phyloP scores from a whole-genome alignment of 805 yeast species.

The Martiniozyma abietophila region DNA sequence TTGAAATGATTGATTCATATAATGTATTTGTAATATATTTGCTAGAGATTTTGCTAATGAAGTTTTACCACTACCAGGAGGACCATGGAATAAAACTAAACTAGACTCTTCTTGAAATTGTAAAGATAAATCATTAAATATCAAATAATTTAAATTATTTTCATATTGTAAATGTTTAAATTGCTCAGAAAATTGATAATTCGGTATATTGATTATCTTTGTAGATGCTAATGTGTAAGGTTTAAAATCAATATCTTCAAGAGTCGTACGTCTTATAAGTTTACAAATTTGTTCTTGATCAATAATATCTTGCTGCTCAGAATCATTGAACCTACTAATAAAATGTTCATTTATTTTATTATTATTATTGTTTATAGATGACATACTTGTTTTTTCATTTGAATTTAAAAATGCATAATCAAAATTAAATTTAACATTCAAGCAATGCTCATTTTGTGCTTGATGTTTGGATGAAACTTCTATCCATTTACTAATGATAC shows the following conservation, averaged over 20 bases:
- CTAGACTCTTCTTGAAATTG: too few relatives aligned
- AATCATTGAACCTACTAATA: too few relatives aligned
- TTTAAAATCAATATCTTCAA: not conserved
- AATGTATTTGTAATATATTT: conserved; percentile 21
- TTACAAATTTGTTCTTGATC: not conserved
- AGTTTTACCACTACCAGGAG: conserved; percentile 93
- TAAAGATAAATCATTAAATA: conserved; percentile 37
- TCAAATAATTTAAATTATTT: not conserved
- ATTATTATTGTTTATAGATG: too few relatives aligned
- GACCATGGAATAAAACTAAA: conserved; percentile 77
- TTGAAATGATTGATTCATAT: too few relatives aligned
- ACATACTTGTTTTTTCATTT: too few relatives aligned
- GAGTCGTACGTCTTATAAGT: not conserved
- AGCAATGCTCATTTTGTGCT: too few relatives aligned
- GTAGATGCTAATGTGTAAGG: not conserved
- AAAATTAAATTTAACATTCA: too few relatives aligned
- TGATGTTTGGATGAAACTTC: too few relatives aligned
- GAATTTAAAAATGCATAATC: too few relatives aligned
- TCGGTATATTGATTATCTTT: not conserved
- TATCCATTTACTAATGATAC: too few relatives aligned
- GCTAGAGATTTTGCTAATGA: conserved; percentile 80
- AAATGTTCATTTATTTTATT: too few relatives aligned
- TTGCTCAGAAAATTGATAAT: not conserved
- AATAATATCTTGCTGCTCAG: too few relatives aligned
- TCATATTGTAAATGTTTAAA: not conserved